Conservation (phyloP, 164 flowering plant genomes). For the Vitis rotundifolia region DNA sequence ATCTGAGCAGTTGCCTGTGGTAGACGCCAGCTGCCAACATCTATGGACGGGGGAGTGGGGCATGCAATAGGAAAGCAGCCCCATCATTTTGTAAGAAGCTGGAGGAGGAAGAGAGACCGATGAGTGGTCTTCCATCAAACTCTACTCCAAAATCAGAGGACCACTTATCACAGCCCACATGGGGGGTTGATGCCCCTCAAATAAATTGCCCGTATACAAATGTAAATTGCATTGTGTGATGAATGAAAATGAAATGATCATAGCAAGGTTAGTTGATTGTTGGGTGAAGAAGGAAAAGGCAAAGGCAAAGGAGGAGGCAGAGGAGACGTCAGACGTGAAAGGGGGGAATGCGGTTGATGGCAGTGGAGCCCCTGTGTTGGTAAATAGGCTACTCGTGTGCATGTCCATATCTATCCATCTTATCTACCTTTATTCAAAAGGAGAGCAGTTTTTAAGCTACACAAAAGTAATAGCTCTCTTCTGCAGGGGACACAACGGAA, state of each 20-base stretch:
- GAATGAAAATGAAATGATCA: neutral
- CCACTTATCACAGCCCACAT: neutral
- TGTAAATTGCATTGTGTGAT: neutral
- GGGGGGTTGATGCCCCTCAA: neutral
- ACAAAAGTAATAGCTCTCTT: neutral
- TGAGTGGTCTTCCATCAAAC: neutral
- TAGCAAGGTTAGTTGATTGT: neutral
- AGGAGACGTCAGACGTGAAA: neutral
- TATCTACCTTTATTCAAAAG: neutral
- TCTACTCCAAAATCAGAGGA: neutral
- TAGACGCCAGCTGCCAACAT: no score
- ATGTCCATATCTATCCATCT: neutral
- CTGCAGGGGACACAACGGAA: neutral
- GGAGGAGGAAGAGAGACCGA: neutral
- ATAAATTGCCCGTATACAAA: neutral
- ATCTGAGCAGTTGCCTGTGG: no score
- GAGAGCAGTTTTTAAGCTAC: neutral
- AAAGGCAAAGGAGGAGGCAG: neutral
- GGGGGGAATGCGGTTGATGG: neutral
- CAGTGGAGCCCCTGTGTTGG: neutral
- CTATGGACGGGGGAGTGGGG: neutral
- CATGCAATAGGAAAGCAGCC: neutral
- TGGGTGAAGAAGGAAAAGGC: neutral
- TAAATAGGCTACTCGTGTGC: neutral
- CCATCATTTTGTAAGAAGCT: neutral